These are phyloP conservation scores for Nyssa sinensis DNA, from an alignment of 148 eudicot species.

Conservation along the genomic window DNA sequence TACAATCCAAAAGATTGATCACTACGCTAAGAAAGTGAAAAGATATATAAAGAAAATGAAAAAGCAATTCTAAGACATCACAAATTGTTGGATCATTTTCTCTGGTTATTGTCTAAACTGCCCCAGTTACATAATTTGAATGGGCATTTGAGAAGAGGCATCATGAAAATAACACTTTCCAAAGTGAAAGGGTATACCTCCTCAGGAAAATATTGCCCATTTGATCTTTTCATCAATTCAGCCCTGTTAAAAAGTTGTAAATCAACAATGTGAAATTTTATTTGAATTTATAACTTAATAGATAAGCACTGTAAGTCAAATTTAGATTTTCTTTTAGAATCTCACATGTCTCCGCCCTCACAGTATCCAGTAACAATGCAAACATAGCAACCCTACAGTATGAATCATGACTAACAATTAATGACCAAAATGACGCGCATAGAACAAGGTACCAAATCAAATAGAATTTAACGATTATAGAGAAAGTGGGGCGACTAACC, in stretches of 20 bases:
- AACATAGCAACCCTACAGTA: conserved; percentile 92
- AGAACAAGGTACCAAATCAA: conserved; percentile 6
- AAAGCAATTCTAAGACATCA: not conserved
- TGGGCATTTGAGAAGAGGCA: not conserved
- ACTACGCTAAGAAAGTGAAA: not conserved
- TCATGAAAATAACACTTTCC: not conserved
- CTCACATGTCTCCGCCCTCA: conserved; percentile 99
- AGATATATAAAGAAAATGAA: not conserved
- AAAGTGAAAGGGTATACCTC: conserved; percentile 47
- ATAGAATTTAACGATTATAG: not conserved
- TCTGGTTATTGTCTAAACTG: not conserved
- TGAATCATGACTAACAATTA: conserved; percentile 13
- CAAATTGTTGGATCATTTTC: not conserved
- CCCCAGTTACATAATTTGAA: not conserved
- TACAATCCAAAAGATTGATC: not conserved
- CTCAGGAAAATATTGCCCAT: conserved; percentile 83
- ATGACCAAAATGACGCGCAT: not conserved
- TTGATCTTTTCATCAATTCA: conserved; percentile 84
- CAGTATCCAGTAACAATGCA: conserved; percentile 98
- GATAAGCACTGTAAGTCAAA: not conserved
- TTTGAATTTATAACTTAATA: not conserved
- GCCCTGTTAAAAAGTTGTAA: conserved; percentile 50
- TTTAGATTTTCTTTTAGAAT: conserved; percentile 4
- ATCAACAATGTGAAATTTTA: conserved; percentile 12
- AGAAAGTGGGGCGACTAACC: conserved; percentile 43